Evolutionary conservation across 495 filamentous ascomycete species (phyloP).

Genomic region (Neohortaea acidophila): DNA sequence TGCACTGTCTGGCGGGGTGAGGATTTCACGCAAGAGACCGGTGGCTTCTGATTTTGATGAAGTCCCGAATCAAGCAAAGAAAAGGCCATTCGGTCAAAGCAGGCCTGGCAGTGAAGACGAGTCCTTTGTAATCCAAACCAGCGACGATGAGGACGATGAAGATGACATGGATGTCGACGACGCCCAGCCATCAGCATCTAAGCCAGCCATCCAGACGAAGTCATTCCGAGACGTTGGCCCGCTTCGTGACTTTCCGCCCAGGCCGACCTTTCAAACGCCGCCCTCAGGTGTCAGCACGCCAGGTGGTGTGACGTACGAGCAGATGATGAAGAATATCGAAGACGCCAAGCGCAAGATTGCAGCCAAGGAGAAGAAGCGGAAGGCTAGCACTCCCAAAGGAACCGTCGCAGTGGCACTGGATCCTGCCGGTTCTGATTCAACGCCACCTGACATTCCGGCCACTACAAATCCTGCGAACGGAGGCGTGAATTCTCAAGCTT

Average conservation of each 20-base stretch:
- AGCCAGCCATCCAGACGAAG: background rate
- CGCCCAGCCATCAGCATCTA: background rate
- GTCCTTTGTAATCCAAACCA: slow-evolving; percentile 63
- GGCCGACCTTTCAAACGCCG: background rate
- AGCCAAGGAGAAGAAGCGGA: slow-evolving; percentile 9
- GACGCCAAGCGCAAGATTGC: slow-evolving; percentile 11
- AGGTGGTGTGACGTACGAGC: background rate
- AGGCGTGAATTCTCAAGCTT: too few species aligned
- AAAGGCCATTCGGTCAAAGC: slow-evolving; percentile 45
- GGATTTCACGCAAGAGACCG: slow-evolving; percentile 46
- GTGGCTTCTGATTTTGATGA: slow-evolving; percentile 68
- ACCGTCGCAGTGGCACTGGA: too few species aligned
- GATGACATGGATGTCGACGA: slow-evolving; percentile 30
- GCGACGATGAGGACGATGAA: slow-evolving; percentile 43
- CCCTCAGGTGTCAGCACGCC: background rate
- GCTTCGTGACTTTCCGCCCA: slow-evolving; percentile 1
- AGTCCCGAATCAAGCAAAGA: slow-evolving; percentile 34
- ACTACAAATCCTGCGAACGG: too few species aligned
- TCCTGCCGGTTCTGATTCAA: too few species aligned
- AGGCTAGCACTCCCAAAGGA: slow-evolving; percentile 10
- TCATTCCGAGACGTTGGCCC: background rate
- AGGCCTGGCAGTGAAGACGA: slow-evolving; percentile 30
- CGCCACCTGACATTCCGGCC: too few species aligned
- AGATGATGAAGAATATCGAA: slow-evolving; percentile 5
- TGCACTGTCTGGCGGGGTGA: background rate